Base-by-base conservation (phyloP, 1,139 yeast genomes). In the Zygotorulaspora mrakii region DNA sequence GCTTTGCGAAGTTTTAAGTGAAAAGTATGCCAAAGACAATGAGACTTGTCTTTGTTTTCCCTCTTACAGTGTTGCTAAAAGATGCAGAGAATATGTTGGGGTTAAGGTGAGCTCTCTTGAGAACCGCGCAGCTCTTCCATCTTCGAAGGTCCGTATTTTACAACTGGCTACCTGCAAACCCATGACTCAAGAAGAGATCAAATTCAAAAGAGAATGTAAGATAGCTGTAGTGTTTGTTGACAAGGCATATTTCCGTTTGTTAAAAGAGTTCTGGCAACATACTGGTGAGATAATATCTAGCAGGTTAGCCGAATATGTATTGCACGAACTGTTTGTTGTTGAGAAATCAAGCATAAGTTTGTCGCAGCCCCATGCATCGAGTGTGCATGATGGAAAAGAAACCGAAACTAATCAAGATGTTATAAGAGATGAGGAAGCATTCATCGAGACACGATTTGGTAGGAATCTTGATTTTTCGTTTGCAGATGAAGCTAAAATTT, bases 201-300 rank as follows among this genome's bases (percentile, higher is more conserved):
- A 78, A 2, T 74, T 73, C 43, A 70, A 78, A 43, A 67, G 77
- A 16, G 89, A 79, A 47, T 76, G 89, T 5, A 74, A 74, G 36
- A 74, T 89, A 42, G 84, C 91, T 0, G 84, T 79, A 21, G 86
- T 87, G 2, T 83, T 91, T 52, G 81, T 82, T 54, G 68, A 71
- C 2, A 57, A 65, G 2, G 76, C 74, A 37, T 55, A 49, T 28
- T 78, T 69, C 49, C 63, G 76, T 1, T 60, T 83, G 4, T 91
- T 94, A 23, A 88, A 87, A 59, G 79, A 78, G 53, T 91, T 85
- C 65, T 91, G 98, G 98, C 96, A 89, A 60, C 96, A 89, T 56
- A 71, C 95, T 0, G 98, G 98, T 22, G 97, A 91, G 62, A 96
- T 96, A 9, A 76, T 91, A 31, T 85, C 96, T 13, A 85, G 95